Evolutionary conservation across 2,329 filamentous ascomycete genomes (phyloP).

Genomic region (Sclerotiophoma versabilis): DNA sequence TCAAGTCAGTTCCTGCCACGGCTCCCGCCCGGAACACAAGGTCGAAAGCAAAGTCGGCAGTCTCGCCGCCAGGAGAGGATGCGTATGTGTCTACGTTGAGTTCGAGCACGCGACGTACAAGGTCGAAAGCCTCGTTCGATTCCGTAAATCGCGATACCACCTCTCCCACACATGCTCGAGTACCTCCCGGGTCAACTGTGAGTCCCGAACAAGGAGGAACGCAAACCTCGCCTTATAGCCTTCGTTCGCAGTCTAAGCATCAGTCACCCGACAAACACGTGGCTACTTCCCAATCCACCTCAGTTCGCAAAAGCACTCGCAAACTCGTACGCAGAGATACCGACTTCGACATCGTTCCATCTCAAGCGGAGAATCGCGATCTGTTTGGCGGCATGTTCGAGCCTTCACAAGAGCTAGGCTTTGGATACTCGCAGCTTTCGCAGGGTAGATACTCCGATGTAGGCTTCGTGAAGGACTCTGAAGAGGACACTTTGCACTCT

Average conservation of each 20-base stretch:
- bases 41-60: constrained; percentile 39
- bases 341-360: constrained; percentile 24
- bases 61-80: constrained; percentile 29
- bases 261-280: constrained; percentile 28
- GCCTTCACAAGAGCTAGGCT: constrained; percentile 35
- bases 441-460: constrained; percentile 35
- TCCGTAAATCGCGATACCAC: constrained; percentile 21
- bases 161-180: constrained; percentile 30
- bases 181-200: constrained; percentile 17
- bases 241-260: constrained; percentile 39
- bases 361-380: constrained; percentile 3
- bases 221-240: constrained; percentile 36
- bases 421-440: constrained; percentile 24
- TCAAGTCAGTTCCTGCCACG: constrained; percentile 30
- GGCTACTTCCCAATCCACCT: background rate
- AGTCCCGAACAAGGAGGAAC: constrained; percentile 28
- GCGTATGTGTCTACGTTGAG: constrained; percentile 14
- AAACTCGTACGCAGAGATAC: constrained; percentile 21
- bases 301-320: constrained; percentile 18
- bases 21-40: constrained; percentile 42
- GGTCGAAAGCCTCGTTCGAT: constrained; percentile 28
- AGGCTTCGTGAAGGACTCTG: constrained; percentile 40
- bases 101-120: constrained; percentile 14
- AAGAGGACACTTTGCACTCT: constrained; percentile 40
- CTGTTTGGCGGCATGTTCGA: constrained; percentile 20